Conservation (phyloP, 495 filamentous ascomycete genomes). For the Sphaerosporella brunnea region DNA sequence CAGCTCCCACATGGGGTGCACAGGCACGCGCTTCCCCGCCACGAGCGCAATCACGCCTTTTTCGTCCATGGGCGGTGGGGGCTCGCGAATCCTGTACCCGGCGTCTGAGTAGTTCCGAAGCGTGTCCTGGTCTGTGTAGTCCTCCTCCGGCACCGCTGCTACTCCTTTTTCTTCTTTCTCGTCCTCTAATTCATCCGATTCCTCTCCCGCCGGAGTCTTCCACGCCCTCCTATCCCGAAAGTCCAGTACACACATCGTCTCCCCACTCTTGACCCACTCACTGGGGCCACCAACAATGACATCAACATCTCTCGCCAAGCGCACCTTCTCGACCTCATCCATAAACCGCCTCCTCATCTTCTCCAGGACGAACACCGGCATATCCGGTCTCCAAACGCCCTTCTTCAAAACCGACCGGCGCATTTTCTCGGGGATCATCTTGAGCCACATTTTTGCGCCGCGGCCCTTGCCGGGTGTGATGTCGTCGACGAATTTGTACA, state of each 20-base stretch:
- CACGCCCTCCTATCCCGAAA: neutral
- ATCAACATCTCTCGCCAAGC: neutral
- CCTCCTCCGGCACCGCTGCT: neutral
- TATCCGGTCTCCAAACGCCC: constrained; percentile 10
- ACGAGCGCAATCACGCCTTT: constrained; percentile 9
- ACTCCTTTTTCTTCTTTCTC: no score
- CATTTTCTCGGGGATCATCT: constrained; percentile 2
- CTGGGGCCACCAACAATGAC: neutral
- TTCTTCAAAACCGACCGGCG: constrained; percentile 5
- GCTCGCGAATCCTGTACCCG: neutral
- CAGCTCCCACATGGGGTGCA: constrained; percentile 19
- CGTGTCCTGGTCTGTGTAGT: neutral
- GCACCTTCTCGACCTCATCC: constrained; percentile 28
- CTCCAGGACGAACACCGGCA: constrained; percentile 14
- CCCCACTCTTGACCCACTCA: constrained; percentile 1
- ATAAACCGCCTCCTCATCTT: constrained; percentile 13
- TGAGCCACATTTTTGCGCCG: constrained; percentile 9
- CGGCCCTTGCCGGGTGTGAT: constrained; percentile 6
- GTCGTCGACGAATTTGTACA: constrained; percentile 9
- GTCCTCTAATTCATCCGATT: no score
- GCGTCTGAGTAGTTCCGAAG: neutral
- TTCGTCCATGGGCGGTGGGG: neutral
- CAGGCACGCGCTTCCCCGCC: constrained; percentile 12
- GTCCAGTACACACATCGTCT: neutral
- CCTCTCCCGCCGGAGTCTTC: no score